Evolutionary conservation across 139 green algal species (phyloP).

Genomic region (Desmodesmus armatus): DNA sequence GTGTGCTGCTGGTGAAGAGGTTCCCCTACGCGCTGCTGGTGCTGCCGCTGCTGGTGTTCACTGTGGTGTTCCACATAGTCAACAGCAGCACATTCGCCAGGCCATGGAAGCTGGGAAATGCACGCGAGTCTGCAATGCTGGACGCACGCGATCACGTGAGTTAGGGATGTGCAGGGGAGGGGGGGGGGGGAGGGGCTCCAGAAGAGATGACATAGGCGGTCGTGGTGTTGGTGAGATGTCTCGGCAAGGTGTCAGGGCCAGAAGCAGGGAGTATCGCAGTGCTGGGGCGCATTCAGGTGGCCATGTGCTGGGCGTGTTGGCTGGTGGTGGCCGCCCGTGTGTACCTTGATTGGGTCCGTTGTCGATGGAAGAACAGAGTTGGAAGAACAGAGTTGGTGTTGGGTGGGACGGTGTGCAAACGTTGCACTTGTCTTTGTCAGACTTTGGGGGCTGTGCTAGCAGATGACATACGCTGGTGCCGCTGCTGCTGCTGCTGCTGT

Average conservation of each 20-base stretch:
- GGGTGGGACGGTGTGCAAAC: background rate
- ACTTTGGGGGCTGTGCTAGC: background rate
- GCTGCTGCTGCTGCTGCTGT: background rate
- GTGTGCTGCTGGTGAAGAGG: slow-evolving; percentile 73
- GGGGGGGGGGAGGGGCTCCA: background rate
- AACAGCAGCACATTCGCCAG: slow-evolving; percentile 56
- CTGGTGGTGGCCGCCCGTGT: no score
- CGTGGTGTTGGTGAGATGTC: background rate
- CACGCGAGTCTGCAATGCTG: slow-evolving; percentile 70
- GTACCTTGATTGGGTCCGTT: no score
- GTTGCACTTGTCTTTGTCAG: background rate
- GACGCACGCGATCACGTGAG: slow-evolving; percentile 56
- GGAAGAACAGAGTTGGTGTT: no score
- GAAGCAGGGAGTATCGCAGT: no score
- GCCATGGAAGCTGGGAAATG: slow-evolving; percentile 68
- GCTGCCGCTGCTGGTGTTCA: slow-evolving; percentile 62
- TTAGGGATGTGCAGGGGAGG: background rate
- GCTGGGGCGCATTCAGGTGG: no score
- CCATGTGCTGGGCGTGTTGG: no score
- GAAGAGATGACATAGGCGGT: background rate
- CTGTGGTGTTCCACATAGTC: slow-evolving; percentile 57
- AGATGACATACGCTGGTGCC: background rate
- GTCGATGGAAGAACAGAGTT: no score
- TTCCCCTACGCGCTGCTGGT: slow-evolving; percentile 56
- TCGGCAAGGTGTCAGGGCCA: background rate